phyloP scores from a whole-genome alignment of 163 green algal genomes.

The Smithsoniella earleae region DNA sequence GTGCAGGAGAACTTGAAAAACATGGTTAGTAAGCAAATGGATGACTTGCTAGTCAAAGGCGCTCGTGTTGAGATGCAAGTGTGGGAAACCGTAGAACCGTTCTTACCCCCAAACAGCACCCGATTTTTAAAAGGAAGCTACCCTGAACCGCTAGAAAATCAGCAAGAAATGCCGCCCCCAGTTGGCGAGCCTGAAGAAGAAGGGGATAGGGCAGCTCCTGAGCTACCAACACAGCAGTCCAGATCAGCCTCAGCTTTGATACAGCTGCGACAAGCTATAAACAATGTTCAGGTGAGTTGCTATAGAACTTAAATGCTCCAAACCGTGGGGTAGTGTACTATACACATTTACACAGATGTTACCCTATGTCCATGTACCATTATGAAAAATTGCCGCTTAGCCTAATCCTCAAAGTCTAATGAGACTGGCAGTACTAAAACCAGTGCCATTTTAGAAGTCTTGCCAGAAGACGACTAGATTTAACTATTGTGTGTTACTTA shows the following conservation, averaged over 20 bases:
- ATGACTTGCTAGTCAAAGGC: background rate
- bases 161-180: background rate
- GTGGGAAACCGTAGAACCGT: background rate
- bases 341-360: no score
- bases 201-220: background rate
- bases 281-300: constrained; percentile 1
- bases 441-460: background rate
- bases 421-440: background rate
- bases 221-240: background rate
- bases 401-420: no score
- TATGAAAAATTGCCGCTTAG: no score
- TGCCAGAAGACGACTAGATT: no score
- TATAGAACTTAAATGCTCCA: background rate
- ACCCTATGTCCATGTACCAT: no score
- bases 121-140: no score
- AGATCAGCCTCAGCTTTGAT: background rate
- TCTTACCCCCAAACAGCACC: no score
- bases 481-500: no score
- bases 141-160: background rate
- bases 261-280: constrained; percentile 3
- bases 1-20: background rate
- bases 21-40: background rate
- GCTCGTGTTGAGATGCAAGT: background rate
- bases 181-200: background rate
- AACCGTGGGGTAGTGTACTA: no score